Evolutionary conservation across 1,284 basidiomycete genomes (phyloP).

Genomic region (Pseudomicrostroma phylloplanum): DNA sequence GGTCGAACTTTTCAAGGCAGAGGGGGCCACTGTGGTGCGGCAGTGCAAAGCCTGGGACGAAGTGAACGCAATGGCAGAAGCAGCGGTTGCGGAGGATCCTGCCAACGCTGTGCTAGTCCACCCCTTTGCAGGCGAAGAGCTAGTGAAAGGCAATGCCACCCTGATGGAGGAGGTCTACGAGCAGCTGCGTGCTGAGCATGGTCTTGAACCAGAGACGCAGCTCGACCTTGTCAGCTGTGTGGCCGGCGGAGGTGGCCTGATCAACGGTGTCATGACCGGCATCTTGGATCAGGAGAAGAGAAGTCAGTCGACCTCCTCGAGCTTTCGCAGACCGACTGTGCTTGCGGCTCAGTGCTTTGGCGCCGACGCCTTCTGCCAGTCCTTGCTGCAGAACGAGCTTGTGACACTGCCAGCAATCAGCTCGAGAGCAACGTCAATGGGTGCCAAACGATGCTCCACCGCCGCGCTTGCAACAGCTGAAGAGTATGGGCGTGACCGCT

Average conservation of each 20-base stretch:
- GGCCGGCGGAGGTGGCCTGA: conserved; percentile 36
- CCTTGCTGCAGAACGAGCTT: conserved; percentile 10
- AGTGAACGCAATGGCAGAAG: conserved; percentile 22
- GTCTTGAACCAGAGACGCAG: neutral
- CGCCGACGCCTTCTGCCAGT: conserved; percentile 29
- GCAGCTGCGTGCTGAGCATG: conserved; percentile 21
- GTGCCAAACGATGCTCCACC: conserved; percentile 27
- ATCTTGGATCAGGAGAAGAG: neutral
- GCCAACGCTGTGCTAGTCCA: conserved; percentile 20
- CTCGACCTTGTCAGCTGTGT: conserved; percentile 26
- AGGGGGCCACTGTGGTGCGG: conserved; percentile 28
- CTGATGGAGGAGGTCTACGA: conserved; percentile 30
- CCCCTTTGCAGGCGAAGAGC: conserved; percentile 41
- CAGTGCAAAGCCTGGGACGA: conserved; percentile 22
- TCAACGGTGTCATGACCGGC: conserved; percentile 23
- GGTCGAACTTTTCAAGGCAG: conserved; percentile 20
- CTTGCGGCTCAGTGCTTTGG: conserved; percentile 33
- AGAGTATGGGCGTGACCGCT: conserved; percentile 11
- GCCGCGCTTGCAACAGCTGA: conserved; percentile 1
- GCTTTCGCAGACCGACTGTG: conserved; percentile 12
- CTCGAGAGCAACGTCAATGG: conserved; percentile 42
- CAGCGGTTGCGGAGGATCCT: neutral
- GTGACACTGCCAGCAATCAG: conserved; percentile 25
- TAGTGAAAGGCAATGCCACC: conserved; percentile 36
- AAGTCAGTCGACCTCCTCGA: neutral